Evolutionary conservation across 164 flowering plant species (phyloP).

Genomic region (Stephania yunnanensis): DNA sequence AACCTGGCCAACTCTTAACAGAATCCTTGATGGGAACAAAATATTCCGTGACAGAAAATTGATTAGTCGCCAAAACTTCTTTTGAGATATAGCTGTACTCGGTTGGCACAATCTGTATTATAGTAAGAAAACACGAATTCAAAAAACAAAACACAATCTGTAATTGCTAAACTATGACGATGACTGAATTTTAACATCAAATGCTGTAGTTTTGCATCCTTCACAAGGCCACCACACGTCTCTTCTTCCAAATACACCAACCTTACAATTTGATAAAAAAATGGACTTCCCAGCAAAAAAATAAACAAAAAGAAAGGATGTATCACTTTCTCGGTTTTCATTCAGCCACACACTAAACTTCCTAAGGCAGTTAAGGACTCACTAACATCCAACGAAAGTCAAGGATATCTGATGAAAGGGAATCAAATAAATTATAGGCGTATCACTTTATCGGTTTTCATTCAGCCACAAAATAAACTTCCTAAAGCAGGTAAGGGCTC

Average conservation of each 20-base stretch:
- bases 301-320: no score
- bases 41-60: slow-evolving; percentile 94
- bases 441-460: no score
- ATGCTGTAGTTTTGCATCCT: neutral
- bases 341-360: no score
- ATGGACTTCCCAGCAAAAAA: neutral
- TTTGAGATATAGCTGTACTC: slow-evolving; percentile 83
- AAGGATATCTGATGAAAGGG: neutral
- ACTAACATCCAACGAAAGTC: neutral
- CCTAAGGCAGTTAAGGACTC: neutral
- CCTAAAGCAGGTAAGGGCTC: no score
- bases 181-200: neutral
- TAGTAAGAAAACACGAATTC: slow-evolving; percentile 3
- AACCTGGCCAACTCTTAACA: slow-evolving; percentile 96
- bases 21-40: slow-evolving; percentile 63
- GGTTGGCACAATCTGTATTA: slow-evolving; percentile 82
- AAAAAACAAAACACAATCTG: neutral
- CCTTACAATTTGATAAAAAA: no score
- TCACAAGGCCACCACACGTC: neutral
- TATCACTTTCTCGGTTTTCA: no score
- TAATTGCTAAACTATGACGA: neutral
- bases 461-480: no score
- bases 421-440: neutral
- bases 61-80: slow-evolving; percentile 89
- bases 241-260: neutral